Base-by-base conservation (phyloP, 495 filamentous ascomycete genomes). In the Corynascus novoguineensis region DNA sequence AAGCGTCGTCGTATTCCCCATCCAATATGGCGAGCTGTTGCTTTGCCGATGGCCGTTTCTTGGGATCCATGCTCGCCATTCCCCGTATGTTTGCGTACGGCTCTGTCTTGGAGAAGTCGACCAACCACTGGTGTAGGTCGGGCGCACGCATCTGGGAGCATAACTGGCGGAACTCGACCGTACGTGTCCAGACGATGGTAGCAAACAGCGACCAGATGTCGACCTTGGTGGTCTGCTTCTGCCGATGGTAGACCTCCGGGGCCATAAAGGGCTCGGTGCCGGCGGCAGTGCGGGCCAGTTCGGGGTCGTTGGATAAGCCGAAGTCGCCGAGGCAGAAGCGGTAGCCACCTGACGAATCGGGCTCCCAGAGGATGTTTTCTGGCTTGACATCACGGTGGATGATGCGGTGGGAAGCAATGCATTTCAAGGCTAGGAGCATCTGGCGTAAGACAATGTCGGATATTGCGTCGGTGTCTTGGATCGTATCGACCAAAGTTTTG, bases 321-420 rank as follows among this genome's bases (percentile, higher is more conserved):
- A 73, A 72, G 27, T 74, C 72, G 1, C 65, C 64, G 2, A 75
- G 59, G n/a, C 55, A 50, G 50, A 73, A 73, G 21, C 59, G 49
- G 46, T 69, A 65, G n/a, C 35, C 19, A 10, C 54, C 42, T 12
- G 42, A 4, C 2, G 40, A 25, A 19, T 60, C 57, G 6, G 34
- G 52, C 3, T 68, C 55, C 31, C 37, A 70, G 2, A 92, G 73
- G 29, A 91, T 84, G 61, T 92, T 92, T 61, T 90, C 88, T 1
- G 88, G 88, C 68, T 92, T 92, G 55, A 91, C 72, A 68, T 92
- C 88, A 7, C 87, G 78, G 66, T 91, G 87, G 55, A 91, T 82
- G 58, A 92, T 84, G 24, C 81, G 79, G 62, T 89, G 50, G 0
- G 12, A 19, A 0, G 53, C 62, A 4, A 73, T 59, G 52, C 63